Evolutionary conservation across 2,329 filamentous ascomycete species (phyloP), one percentile per base, ranked within the genome.

Genomic region (Dothiorella sarmentorum): DNA sequence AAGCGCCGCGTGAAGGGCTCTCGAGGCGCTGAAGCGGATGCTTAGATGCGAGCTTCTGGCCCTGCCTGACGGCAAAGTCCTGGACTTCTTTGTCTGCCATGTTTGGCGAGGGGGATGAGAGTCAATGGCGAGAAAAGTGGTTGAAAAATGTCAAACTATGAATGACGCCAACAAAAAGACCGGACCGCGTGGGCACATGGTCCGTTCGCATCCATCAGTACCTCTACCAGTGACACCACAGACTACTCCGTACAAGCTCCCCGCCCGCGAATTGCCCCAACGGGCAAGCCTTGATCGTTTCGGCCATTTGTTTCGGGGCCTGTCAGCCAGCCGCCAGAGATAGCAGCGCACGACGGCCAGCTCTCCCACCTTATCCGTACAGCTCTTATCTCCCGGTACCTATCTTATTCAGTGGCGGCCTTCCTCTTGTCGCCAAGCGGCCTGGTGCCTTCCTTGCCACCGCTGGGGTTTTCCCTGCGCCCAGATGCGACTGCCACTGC

Each of bases 21-120:
- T 79, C 68, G 18, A 90, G 74, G 37, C 85, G 79, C 72, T 91
- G 88, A 4, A 89, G 78, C 42, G 82, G 83, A 73, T 90, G 86
- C 44, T 67, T 70, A 51, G 68, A 66, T 56, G 71, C 65, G 52
- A 73, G 62, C 61, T 65, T 24, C 26, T 17, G 44, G 56, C 56
- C 56, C 24, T 43, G 18, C 7, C 24, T 3, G 33, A 52, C 37
- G 35, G 44, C 42, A n/a, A 17, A 18, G 15, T 49, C 20, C 9
- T 22, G 49, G 22, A 53, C 4, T 31, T 37, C 20, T 15, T 15
- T 15, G 17, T 43, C 22, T 3, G 43, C 22, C 55, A 58, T 58
- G 42, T n/a, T n/a, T n/a, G n/a, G n/a, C n/a, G n/a, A n/a, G n/a
- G n/a, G n/a, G n/a, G n/a, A n/a, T n/a, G n/a, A n/a, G n/a, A n/a